phyloP scores from a whole-genome alignment of 2,329 filamentous ascomycete genomes.

The Teratosphaeria pseudoeucalypti region DNA sequence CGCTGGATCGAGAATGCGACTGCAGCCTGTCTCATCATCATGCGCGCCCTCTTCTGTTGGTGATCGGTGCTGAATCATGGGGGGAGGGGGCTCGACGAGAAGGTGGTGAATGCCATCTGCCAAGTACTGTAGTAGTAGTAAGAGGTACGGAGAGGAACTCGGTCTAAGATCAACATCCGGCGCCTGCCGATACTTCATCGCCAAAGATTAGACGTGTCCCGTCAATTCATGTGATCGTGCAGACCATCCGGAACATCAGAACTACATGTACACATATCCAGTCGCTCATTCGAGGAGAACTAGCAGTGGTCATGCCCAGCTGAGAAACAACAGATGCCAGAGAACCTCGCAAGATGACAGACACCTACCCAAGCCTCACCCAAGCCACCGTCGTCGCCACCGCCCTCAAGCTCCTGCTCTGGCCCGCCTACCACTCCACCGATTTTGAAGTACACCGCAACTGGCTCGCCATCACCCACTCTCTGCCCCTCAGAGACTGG shows the following conservation, averaged over 20 bases:
- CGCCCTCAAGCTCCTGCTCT: constrained; percentile 82
- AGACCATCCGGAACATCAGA: not conserved
- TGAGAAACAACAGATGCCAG: not conserved
- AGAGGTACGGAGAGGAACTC: not conserved
- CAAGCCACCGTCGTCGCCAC: constrained; percentile 81
- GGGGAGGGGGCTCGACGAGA: no score
- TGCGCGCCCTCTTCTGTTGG: not conserved
- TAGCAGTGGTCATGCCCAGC: not conserved
- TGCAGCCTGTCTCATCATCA: not conserved
- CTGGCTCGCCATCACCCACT: constrained; percentile 94
- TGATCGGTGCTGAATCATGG: not conserved
- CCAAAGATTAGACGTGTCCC: not conserved
- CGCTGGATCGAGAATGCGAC: not conserved
- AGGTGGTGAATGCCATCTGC: no score
- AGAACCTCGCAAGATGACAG: constrained; percentile 50
- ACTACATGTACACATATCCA: not conserved
- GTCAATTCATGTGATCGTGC: not conserved
- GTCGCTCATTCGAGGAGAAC: not conserved
- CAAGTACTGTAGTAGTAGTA: no score
- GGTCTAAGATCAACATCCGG: not conserved
- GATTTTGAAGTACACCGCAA: constrained; percentile 99
- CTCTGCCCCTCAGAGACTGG: constrained; percentile 77
- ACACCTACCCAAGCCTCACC: constrained; percentile 73
- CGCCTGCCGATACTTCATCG: not conserved
- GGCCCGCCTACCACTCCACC: constrained; percentile 95